A percentile compares a stretch with the other conserved stretches of the same genome.
These are phyloP conservation scores for Drechslerella stenobrocha DNA, from an alignment of 2,329 filamentous ascomycete species.

Conservation along the genomic window DNA sequence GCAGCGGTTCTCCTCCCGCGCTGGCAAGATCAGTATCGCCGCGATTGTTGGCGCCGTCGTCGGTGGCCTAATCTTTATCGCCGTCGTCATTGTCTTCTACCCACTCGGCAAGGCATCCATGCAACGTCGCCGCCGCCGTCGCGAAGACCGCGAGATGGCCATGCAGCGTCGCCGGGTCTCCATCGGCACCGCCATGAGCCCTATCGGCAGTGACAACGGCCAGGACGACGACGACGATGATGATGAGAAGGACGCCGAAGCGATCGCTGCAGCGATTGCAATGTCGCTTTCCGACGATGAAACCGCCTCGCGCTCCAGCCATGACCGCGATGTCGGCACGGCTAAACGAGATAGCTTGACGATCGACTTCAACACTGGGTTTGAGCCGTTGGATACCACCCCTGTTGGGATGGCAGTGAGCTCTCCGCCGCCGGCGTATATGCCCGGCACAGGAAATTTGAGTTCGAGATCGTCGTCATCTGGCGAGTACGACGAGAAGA, in stretches of 20 bases:
- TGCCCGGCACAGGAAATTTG: conserved; percentile 12
- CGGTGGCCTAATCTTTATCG: conserved; percentile 28
- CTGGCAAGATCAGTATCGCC: conserved; percentile 5
- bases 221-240: conserved; percentile 17
- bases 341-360: conserved; percentile 18
- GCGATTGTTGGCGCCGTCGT: conserved; percentile 32
- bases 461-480: too few species aligned
- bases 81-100: conserved; percentile 30
- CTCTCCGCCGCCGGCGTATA: background rate
- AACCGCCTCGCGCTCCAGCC: background rate
- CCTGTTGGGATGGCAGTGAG: background rate
- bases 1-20: conserved; percentile 2
- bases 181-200: conserved; percentile 4
- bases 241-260: conserved; percentile 37
- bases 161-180: conserved; percentile 12
- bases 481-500: conserved; percentile 12
- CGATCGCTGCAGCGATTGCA: conserved; percentile 20
- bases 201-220: conserved; percentile 10
- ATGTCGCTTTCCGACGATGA: conserved; percentile 21
- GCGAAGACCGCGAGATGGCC: background rate
- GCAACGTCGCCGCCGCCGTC: conserved; percentile 3
- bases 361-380: conserved; percentile 5
- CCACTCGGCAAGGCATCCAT: conserved; percentile 21
- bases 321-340: background rate
- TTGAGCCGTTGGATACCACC: background rate